Base-by-base conservation (phyloP, 495 filamentous ascomycete genomes). In the Neurospora cerealis region DNA sequence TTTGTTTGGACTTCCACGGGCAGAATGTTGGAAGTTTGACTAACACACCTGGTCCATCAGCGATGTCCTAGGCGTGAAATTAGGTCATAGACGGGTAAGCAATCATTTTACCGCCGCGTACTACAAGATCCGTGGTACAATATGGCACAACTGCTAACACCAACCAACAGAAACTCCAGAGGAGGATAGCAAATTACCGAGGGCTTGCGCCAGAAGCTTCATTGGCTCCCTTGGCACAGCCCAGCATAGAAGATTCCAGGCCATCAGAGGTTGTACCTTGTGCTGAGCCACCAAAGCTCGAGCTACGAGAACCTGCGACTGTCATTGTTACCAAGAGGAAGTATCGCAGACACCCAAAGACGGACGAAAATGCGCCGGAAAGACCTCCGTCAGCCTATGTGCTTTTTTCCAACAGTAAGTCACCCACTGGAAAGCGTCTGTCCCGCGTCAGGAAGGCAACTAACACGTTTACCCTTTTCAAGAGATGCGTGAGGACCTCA, bases 341-440 rank as follows among this genome's bases (percentile, higher is more conserved):
- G 79, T 94, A 94, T 75, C 85, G 92, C 48, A 86, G 92, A 34
- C 92, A 94, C 82, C 92, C 92, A 41, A 94, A 94, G 88, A 90
- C 91, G 17, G 92, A 94, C 74, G 92, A 93, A 69, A 87, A 93
- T 84, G 92, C 92, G 4, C 92, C 92, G 19, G 91, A 93, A 77
- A 83, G 92, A 36, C 90, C 92, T 32, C 90, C 92, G 2, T 94
- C 92, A 11, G 92, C 92, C 42, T 94, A 94, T 80, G 92, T 94
- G 32, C 89, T 94, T 71, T 94, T 94, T 78, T 93, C 92, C 5
- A 94, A 94, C 79, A 91, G 91, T 93, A 82, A 80, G 89, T 85
- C 69, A 34, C 19, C 32, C 36, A 69, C 38, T 46, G 36, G 39
- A 71, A 54, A 17, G 17, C 41, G 39, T 37, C 37, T 54, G 60